Base-by-base conservation (phyloP, 2,329 filamentous ascomycete species). In the Aureobasidium sp. region DNA sequence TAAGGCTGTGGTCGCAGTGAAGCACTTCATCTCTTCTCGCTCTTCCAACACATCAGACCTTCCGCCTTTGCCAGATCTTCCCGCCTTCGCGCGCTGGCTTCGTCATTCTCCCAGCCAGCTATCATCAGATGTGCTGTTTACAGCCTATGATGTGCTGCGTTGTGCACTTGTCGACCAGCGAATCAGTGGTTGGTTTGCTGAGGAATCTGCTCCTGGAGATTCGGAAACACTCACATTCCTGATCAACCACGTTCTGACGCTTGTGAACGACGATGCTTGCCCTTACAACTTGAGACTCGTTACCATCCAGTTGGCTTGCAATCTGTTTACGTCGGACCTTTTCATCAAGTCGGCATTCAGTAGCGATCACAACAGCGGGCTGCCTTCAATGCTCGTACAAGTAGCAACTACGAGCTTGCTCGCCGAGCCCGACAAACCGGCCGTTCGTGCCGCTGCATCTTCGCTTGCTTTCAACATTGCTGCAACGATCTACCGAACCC, bases 201-300 rank as follows among this genome's bases (percentile, higher is more conserved):
- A 94, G 71, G 90, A 97, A 72, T 70, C 68, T 42, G 70, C 71
- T 36, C 78, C 78, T 9, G 27, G 25, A 9, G 42, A 61, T 12
- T 49, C 58, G n/a, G 75, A 76, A 58, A 90, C 88, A 0, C 77
- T 93, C 15, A 71, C 80, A 37, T 77, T 82, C 0, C 74, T 96
- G 2, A 72, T 91, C 3, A 74, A 82, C 3, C 76, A 83, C 41
- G 82, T 79, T n/a, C 67, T 72, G 11, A 74, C 78, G n/a, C 75
- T 90, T 48, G 85, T 83, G 65, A 72, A 77, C 6, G 78, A 83
- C 36, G 70, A 77, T 9, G 74, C 77, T 0, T 89, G 86, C 44
- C 90, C 91, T 0, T 97, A 97, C 71, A 87, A 89, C 5, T 81
- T 95, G 1, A 87, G 91, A 15, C 84, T 97, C 1, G 90, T 96